Conservation (phyloP, 2,329 filamentous ascomycete genomes). For the Colletotrichum chrysophilum region DNA sequence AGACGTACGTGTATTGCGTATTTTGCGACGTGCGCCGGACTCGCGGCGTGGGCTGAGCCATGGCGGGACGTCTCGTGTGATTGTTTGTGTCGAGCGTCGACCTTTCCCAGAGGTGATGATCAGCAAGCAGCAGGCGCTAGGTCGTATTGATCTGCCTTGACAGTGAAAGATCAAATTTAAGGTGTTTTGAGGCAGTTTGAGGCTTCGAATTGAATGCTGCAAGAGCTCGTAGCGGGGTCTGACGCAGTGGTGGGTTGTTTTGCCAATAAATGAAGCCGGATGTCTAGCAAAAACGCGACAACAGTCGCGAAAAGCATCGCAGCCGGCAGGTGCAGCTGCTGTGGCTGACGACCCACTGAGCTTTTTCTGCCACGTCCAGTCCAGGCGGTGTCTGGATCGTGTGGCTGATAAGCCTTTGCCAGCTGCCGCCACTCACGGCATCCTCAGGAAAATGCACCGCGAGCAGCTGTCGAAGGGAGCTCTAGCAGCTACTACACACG, state of each 20-base stretch:
- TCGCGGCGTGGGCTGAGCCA: constrained; percentile 37
- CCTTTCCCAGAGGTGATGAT: not conserved
- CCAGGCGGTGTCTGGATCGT: not conserved
- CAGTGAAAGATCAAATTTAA: not conserved
- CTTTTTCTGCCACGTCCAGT: not conserved
- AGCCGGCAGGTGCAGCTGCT: not conserved
- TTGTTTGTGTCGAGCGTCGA: not conserved
- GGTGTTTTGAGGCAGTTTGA: not conserved
- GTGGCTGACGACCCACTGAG: not conserved
- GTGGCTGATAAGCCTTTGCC: not conserved
- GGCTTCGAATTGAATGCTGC: not conserved
- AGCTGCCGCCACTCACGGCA: not conserved
- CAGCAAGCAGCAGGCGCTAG: not conserved
- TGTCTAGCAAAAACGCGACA: constrained; percentile 18
- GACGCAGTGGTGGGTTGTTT: not conserved
- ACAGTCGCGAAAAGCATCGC: constrained; percentile 18
- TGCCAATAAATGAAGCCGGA: not conserved
- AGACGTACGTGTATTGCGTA: constrained; percentile 51
- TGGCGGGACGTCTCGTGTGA: not conserved
- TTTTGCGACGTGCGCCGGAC: constrained; percentile 54
- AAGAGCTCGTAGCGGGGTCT: not conserved
- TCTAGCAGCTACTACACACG: not conserved
- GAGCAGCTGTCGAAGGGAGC: not conserved
- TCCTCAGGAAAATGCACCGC: not conserved
- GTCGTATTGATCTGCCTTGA: not conserved